These are phyloP conservation scores for Begonia peltatifolia DNA, from an alignment of 306 rosid species.

Conservation along the genomic window DNA sequence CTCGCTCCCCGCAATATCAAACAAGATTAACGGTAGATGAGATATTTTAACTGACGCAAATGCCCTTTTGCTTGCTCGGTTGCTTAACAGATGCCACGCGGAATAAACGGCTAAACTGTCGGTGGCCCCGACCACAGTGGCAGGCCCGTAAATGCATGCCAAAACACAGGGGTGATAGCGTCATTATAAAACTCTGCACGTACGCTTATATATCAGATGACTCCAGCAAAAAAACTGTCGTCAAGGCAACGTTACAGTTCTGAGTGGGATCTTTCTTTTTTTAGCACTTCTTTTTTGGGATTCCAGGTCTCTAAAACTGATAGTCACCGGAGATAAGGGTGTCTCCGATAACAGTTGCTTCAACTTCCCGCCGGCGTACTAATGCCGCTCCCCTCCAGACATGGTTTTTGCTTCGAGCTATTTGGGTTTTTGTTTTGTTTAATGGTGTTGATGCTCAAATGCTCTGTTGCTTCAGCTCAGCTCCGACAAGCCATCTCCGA, in stretches of 20 bases:
- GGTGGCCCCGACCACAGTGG: constrained; percentile 24
- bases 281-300: constrained; percentile 8
- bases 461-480: constrained; percentile 11
- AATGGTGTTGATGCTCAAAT: not conserved
- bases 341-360: no score
- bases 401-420: constrained; percentile 4
- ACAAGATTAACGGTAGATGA: constrained; percentile 18
- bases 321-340: not conserved
- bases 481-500: constrained; percentile 18
- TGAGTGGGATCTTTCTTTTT: not conserved
- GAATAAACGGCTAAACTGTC: constrained; percentile 42
- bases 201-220: no score
- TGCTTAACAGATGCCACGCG: constrained; percentile 18
- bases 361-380: not conserved
- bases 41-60: constrained; percentile 12
- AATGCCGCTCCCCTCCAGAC: constrained; percentile 33
- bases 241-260: constrained; percentile 7
- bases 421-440: constrained; percentile 8
- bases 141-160: constrained; percentile 16
- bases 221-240: constrained; percentile 20
- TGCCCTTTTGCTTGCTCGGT: constrained; percentile 8
- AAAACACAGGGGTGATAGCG: not conserved
- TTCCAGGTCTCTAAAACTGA: not conserved
- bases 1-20: not conserved
- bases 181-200: no score